Conservation (phyloP, 1,284 basidiomycete species). For the Bondarzewia mesenterica region DNA sequence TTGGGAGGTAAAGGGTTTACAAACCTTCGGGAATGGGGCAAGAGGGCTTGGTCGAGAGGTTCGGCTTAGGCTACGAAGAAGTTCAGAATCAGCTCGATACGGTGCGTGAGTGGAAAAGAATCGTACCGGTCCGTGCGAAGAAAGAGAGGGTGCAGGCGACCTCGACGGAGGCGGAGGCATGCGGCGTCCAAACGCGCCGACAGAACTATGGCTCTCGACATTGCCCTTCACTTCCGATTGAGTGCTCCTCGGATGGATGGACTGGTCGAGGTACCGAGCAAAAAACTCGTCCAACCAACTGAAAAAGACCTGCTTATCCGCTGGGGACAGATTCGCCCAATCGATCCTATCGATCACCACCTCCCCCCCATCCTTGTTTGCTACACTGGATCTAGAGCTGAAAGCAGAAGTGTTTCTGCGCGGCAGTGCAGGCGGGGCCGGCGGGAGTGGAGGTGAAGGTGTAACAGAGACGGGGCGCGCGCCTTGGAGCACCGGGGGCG, state of each 20-base stretch:
- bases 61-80: background rate
- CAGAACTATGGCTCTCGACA: background rate
- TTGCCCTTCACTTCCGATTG: background rate
- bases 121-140: background rate
- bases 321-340: conserved; percentile 55
- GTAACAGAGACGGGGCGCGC: background rate
- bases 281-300: conserved; percentile 75
- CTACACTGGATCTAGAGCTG: background rate
- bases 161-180: background rate
- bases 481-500: conserved; percentile 11
- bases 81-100: background rate
- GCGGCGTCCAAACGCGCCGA: background rate
- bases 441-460: background rate
- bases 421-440: background rate
- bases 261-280: conserved; percentile 28
- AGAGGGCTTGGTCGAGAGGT: conserved; percentile 19
- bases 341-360: conserved; percentile 33
- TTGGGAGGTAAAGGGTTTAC: background rate
- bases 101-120: background rate
- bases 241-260: conserved; percentile 8
- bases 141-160: background rate
- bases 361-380: background rate
- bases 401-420: background rate
- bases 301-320: conserved; percentile 70
- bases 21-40: conserved; percentile 14